Percentiles rank a stretch among this genome's conserved stretches.
phyloP scores from a whole-genome alignment of 116 monocot species.

The Dioscorea cayenensis region DNA sequence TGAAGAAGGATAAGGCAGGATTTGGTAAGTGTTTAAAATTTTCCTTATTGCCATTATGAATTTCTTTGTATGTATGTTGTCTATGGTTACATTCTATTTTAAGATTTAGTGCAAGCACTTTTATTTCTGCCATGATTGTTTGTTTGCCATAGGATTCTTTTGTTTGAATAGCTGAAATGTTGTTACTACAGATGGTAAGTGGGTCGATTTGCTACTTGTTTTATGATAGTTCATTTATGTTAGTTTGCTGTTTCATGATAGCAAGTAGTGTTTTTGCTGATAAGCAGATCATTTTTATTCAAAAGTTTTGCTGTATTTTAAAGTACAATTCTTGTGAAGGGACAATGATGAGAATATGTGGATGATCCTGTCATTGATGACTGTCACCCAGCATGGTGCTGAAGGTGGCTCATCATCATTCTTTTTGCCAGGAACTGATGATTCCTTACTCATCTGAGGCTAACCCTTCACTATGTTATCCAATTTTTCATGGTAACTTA shows the following conservation, averaged over 20 bases:
- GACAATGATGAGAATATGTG: conserved; percentile 7
- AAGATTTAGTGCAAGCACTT: too few species aligned
- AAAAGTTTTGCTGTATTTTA: neutral
- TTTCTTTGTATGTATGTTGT: neutral
- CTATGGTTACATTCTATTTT: neutral
- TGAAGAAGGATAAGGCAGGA: conserved; percentile 49
- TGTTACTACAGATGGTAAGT: neutral
- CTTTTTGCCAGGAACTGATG: conserved; percentile 2
- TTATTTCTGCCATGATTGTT: too few species aligned
- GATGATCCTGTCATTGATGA: conserved; percentile 9
- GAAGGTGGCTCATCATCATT: conserved; percentile 10
- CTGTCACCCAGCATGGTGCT: conserved; percentile 4
- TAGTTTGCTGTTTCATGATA: neutral
- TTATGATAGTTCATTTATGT: neutral
- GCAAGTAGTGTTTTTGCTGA: too few species aligned
- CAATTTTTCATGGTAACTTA: neutral
- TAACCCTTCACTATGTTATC: conserved; percentile 1
- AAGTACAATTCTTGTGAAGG: conserved; percentile 4
- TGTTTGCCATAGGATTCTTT: too few species aligned
- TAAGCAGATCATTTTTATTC: too few species aligned
- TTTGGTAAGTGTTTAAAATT: conserved; percentile 47
- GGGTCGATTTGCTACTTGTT: neutral
- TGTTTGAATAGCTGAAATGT: too few species aligned
- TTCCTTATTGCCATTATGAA: neutral
- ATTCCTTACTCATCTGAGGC: conserved; percentile 15